Percentiles rank a stretch among this genome's conserved stretches.
Evolutionary conservation across 257 asterid species (phyloP).

Genomic region (Scutellaria minor): DNA sequence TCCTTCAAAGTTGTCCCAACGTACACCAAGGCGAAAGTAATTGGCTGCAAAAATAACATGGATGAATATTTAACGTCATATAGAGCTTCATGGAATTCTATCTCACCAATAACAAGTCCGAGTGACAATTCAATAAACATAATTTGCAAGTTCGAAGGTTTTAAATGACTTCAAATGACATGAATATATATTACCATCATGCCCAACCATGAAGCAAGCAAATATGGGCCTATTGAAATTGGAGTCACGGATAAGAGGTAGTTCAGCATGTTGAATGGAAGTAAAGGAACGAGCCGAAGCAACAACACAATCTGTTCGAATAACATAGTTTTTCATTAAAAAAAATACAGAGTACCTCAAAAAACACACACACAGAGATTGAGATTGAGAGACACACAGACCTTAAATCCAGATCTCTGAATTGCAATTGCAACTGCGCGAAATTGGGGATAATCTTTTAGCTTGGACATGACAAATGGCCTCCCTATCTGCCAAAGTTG

Average conservation of each 20-base stretch:
- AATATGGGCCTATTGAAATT: slow-evolving; percentile 62
- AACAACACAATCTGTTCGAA: slow-evolving; percentile 74
- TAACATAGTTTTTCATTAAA: slow-evolving; percentile 7
- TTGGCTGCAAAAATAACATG: slow-evolving; percentile 62
- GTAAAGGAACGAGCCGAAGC: slow-evolving; percentile 85
- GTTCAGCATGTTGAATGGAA: slow-evolving; percentile 89
- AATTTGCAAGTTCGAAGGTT: background rate
- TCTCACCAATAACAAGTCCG: background rate
- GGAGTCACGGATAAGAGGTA: slow-evolving; percentile 90
- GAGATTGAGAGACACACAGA: slow-evolving; percentile 34
- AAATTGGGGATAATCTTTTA: slow-evolving; percentile 82
- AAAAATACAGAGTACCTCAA: background rate
- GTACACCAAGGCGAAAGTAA: slow-evolving; percentile 83
- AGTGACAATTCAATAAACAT: background rate
- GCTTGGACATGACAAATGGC: slow-evolving; percentile 80
- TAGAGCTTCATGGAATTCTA: slow-evolving; percentile 2
- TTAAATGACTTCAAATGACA: background rate
- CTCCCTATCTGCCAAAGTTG: slow-evolving; percentile 67
- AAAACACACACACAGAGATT: background rate
- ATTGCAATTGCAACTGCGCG: slow-evolving; percentile 83
- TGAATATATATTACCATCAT: slow-evolving; percentile 64
- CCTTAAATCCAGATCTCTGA: slow-evolving; percentile 92
- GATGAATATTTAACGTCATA: slow-evolving; percentile 14
- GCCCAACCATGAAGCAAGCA: slow-evolving; percentile 93
- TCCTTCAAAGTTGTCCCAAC: slow-evolving; percentile 94